These are phyloP conservation scores for Plasmodium billcollinsi DNA, from an alignment of 169 alveolate genomes.

Conservation along the genomic window DNA sequence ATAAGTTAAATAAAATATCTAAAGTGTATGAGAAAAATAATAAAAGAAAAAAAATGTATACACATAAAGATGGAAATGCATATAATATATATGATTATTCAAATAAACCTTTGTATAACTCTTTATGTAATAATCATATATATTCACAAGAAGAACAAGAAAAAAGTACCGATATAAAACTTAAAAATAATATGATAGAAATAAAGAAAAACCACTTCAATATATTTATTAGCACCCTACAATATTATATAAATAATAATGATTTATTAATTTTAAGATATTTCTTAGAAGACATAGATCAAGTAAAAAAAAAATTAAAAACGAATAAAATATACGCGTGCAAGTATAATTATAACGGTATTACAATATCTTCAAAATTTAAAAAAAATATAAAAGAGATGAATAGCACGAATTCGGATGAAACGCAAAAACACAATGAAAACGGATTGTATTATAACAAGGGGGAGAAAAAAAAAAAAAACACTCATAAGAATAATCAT, in stretches of 20 bases:
- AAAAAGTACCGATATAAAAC: no score
- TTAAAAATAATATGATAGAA: background rate
- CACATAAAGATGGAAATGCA: no score
- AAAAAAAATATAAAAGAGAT: background rate
- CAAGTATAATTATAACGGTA: slow-evolving; percentile 25
- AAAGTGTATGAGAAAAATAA: background rate
- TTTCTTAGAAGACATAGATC: slow-evolving; percentile 14
- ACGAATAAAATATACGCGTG: slow-evolving; percentile 26
- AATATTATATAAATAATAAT: slow-evolving; percentile 26
- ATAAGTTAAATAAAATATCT: background rate
- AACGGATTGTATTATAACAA: background rate
- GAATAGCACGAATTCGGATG: background rate
- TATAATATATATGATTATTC: no score
- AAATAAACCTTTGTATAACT: background rate
- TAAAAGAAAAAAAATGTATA: no score
- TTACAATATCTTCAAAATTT: slow-evolving; percentile 52
- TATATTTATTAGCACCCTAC: slow-evolving; percentile 19
- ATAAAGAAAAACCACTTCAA: slow-evolving; percentile 10
- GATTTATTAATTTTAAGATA: slow-evolving; percentile 24
- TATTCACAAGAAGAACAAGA: background rate
- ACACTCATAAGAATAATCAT: background rate
- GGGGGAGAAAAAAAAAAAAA: background rate
- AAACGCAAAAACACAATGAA: background rate
- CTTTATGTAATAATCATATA: background rate
- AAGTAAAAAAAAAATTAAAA: background rate